phyloP scores from a whole-genome alignment of 2,329 filamentous ascomycete species.

The Botrytis fabae region DNA sequence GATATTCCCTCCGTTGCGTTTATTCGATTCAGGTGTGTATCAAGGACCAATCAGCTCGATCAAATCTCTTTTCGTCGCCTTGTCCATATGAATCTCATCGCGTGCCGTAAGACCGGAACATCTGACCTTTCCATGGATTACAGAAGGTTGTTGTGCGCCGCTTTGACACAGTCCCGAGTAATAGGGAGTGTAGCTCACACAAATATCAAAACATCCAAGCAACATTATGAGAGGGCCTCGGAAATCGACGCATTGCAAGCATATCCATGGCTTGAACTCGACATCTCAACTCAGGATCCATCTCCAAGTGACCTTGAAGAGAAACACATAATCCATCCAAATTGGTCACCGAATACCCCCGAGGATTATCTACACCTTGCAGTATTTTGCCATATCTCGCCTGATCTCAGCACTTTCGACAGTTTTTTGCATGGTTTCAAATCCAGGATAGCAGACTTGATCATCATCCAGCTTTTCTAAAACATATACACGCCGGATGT shows the following conservation, averaged over 20 bases:
- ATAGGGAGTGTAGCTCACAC: neutral
- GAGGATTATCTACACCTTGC: too few species aligned
- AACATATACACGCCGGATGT: neutral
- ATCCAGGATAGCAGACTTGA: neutral
- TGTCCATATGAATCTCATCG: neutral
- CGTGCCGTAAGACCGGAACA: neutral
- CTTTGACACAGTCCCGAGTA: neutral
- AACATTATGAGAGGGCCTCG: neutral
- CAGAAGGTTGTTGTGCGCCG: neutral
- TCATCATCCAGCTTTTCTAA: neutral
- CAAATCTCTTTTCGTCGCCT: neutral
- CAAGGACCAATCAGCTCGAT: neutral
- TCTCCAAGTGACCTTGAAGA: neutral
- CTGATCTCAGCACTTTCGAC: neutral
- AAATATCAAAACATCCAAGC: neutral
- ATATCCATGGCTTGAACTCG: neutral
- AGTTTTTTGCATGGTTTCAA: neutral
- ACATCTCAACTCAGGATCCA: neutral
- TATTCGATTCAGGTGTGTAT: conserved; percentile 20
- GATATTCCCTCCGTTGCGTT: neutral
- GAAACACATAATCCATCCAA: neutral
- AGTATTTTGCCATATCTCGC: neutral
- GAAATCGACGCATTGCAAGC: neutral
- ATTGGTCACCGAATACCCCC: neutral
- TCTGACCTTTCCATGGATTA: neutral